Conservation (phyloP, 2,329 filamentous ascomycete genomes). For the Fusarium sp. region DNA sequence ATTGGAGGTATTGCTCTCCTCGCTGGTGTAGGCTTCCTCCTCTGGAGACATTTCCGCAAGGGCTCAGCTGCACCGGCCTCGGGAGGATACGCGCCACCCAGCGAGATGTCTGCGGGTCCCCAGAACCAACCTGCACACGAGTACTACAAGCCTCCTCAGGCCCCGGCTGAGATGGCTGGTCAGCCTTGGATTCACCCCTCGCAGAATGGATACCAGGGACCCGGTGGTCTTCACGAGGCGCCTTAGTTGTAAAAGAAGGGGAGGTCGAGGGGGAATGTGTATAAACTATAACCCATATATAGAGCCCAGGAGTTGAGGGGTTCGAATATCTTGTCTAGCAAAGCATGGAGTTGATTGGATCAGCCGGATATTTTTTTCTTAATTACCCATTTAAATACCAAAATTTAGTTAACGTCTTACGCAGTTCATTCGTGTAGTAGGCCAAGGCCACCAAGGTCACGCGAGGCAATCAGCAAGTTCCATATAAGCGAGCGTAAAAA, state of each 20-base stretch:
- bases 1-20: constrained; percentile 38
- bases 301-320: not conserved
- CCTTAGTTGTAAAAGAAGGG: constrained; percentile 6
- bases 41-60: constrained; percentile 40
- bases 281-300: not conserved
- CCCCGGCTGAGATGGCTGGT: constrained; percentile 25
- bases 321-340: not conserved
- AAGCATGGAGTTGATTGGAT: constrained; percentile 29
- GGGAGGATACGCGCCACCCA: constrained; percentile 10
- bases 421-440: no score
- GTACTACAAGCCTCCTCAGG: constrained; percentile 29
- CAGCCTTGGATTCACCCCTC: constrained; percentile 28
- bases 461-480: no score
- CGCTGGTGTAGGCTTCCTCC: constrained; percentile 38
- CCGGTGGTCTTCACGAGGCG: constrained; percentile 33
- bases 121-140: constrained; percentile 23
- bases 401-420: not conserved
- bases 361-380: constrained; percentile 2
- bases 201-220: constrained; percentile 17
- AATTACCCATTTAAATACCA: constrained; percentile 10
- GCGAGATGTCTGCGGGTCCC: constrained; percentile 9
- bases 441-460: no score
- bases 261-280: no score
- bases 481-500: no score
- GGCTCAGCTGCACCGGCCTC: not conserved